These are phyloP conservation scores for Linnemannia elongata DNA, from an alignment of 192 early-diverging fungal genomes.

Conservation along the genomic window DNA sequence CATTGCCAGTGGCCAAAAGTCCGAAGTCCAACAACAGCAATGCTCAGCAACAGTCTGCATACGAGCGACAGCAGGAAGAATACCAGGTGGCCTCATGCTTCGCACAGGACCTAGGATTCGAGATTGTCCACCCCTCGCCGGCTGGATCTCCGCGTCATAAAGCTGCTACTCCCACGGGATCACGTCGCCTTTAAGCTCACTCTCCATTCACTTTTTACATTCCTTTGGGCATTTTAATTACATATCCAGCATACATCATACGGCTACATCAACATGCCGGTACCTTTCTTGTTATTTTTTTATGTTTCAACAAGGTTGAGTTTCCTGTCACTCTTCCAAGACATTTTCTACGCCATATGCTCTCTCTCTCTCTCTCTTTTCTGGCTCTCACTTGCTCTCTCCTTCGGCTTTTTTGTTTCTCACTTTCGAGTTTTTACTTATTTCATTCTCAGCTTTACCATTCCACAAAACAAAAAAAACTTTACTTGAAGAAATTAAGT, in stretches of 20 bases:
- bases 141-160: conserved; percentile 10
- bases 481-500: no score
- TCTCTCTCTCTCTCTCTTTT: no score
- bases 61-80: conserved; percentile 32
- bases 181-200: conserved; percentile 6
- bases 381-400: no score
- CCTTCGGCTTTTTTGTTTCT: no score
- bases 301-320: no score
- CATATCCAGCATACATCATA: background rate
- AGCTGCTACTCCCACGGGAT: conserved; percentile 1
- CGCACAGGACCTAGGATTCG: conserved; percentile 51
- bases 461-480: no score
- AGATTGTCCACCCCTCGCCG: conserved; percentile 46
- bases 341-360: no score
- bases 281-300: no score
- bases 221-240: background rate
- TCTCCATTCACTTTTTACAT: background rate
- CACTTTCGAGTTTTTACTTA: no score
- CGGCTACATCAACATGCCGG: no score
- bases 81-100: conserved; percentile 29
- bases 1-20: background rate
- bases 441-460: no score
- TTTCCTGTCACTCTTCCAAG: no score
- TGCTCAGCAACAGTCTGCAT: background rate
- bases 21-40: background rate